A percentile compares a stretch with the other conserved stretches of the same genome.
Evolutionary conservation across 2,329 filamentous ascomycete genomes (phyloP).

Genomic region (Pseudocercospora pini-densiflorae): DNA sequence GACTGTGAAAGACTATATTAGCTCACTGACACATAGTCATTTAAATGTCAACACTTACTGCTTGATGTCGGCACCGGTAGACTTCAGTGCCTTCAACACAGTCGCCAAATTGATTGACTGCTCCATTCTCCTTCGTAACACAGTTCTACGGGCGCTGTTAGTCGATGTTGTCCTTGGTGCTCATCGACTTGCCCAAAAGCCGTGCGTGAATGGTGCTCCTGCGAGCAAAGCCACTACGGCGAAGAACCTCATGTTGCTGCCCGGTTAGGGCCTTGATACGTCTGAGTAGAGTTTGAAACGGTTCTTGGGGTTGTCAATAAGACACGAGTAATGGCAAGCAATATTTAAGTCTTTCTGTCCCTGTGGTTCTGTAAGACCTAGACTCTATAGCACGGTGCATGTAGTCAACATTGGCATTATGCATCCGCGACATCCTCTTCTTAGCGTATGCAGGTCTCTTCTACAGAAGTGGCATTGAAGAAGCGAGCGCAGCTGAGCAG

Average conservation of each 20-base stretch:
- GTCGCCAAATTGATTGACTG: background rate
- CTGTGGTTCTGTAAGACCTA: too few relatives aligned
- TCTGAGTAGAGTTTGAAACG: too few relatives aligned
- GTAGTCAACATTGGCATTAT: too few relatives aligned
- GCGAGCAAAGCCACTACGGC: background rate
- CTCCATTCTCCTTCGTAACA: background rate
- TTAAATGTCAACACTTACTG: background rate
- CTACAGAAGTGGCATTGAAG: too few relatives aligned
- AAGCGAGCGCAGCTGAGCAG: too few relatives aligned
- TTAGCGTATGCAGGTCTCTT: too few relatives aligned
- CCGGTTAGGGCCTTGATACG: too few relatives aligned
- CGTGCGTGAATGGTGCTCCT: background rate
- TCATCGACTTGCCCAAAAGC: background rate
- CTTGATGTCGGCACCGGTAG: conserved; percentile 1
- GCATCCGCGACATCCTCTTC: too few relatives aligned
- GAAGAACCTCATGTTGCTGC: background rate
- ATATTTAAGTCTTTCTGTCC: too few relatives aligned
- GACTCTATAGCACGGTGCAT: too few relatives aligned
- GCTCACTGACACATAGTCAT: background rate
- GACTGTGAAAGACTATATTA: background rate
- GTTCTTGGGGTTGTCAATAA: too few relatives aligned
- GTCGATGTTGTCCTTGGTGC: background rate
- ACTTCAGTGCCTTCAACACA: conserved; percentile 3
- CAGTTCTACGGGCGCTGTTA: background rate
- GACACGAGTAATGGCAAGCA: too few relatives aligned